Conservation (phyloP, 2,329 filamentous ascomycete species). For the Epichloe elymi region DNA sequence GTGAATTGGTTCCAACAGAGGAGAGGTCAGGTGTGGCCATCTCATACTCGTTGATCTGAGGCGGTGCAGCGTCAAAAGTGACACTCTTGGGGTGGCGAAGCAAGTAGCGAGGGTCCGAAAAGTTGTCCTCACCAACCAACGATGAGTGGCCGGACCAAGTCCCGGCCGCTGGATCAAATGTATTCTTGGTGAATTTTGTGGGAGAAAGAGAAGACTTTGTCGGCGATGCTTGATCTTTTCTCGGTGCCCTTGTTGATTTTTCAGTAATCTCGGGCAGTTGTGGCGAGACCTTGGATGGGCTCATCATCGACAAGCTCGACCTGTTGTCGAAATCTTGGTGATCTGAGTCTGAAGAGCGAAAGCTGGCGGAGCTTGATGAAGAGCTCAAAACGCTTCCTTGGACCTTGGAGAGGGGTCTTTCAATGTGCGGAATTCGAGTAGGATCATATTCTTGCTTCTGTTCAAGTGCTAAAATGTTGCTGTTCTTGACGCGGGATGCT, state of each 20-base stretch:
- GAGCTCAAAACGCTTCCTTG: conserved; percentile 59
- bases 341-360: conserved; percentile 35
- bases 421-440: conserved; percentile 58
- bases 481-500: conserved; percentile 93
- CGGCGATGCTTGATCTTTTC: conserved; percentile 62
- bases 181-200: conserved; percentile 51
- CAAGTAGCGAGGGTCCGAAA: conserved; percentile 52
- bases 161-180: conserved; percentile 55
- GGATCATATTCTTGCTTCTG: conserved; percentile 90
- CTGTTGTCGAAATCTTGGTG: conserved; percentile 34
- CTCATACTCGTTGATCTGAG: conserved; percentile 94
- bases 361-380: conserved; percentile 39
- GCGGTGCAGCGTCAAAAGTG: conserved; percentile 87
- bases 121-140: conserved; percentile 41
- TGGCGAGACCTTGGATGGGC: conserved; percentile 13
- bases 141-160: conserved; percentile 56
- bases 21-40: conserved; percentile 96
- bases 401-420: conserved; percentile 69
- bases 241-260: conserved; percentile 38
- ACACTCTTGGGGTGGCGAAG: conserved; percentile 91
- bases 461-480: conserved; percentile 89
- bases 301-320: conserved; percentile 21
- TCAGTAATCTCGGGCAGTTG: conserved; percentile 3
- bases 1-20: conserved; percentile 75
- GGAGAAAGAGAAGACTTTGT: conserved; percentile 80